These are phyloP conservation scores for Rubus parviflorus DNA, from an alignment of 306 rosid species.

Conservation along the genomic window DNA sequence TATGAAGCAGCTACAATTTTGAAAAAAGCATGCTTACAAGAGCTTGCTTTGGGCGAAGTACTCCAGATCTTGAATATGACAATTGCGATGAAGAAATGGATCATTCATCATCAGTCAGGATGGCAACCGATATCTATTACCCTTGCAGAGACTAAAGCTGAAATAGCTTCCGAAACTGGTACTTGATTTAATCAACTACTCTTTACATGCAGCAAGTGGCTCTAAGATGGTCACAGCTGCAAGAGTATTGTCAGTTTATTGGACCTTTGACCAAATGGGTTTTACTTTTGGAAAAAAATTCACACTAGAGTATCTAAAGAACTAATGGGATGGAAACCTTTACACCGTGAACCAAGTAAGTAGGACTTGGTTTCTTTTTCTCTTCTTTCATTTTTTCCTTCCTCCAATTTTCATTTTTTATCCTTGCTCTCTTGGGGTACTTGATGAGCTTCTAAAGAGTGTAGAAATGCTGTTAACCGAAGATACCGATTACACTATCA, in stretches of 20 bases:
- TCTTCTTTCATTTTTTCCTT: neutral
- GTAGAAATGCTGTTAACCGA: slow-evolving; percentile 16
- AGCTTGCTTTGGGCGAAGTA: slow-evolving; percentile 57
- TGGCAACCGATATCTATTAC: slow-evolving; percentile 72
- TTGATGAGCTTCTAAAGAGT: slow-evolving; percentile 22
- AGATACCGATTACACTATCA: slow-evolving; percentile 12
- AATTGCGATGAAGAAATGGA: slow-evolving; percentile 63
- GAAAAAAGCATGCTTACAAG: slow-evolving; percentile 55
- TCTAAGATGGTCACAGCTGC: slow-evolving; percentile 24
- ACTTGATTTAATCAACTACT: slow-evolving; percentile 28
- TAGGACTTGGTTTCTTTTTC: slow-evolving; percentile 17
- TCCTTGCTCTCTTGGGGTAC: slow-evolving; percentile 18
- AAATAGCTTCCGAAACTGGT: slow-evolving; percentile 25
- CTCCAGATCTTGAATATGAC: slow-evolving; percentile 68
- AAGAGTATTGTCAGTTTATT: slow-evolving; percentile 12
- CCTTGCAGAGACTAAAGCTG: slow-evolving; percentile 40
- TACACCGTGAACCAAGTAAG: slow-evolving; percentile 24
- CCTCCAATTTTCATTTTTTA: neutral
- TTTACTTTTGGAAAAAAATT: slow-evolving; percentile 14
- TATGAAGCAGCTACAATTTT: slow-evolving; percentile 63
- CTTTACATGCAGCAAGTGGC: slow-evolving; percentile 20
- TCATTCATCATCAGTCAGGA: slow-evolving; percentile 57
- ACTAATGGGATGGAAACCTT: slow-evolving; percentile 22
- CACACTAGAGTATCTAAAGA: slow-evolving; percentile 23
- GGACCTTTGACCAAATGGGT: slow-evolving; percentile 23